Conservation (phyloP, 2,329 filamentous ascomycete genomes). For the Colletotrichum truncatum region DNA sequence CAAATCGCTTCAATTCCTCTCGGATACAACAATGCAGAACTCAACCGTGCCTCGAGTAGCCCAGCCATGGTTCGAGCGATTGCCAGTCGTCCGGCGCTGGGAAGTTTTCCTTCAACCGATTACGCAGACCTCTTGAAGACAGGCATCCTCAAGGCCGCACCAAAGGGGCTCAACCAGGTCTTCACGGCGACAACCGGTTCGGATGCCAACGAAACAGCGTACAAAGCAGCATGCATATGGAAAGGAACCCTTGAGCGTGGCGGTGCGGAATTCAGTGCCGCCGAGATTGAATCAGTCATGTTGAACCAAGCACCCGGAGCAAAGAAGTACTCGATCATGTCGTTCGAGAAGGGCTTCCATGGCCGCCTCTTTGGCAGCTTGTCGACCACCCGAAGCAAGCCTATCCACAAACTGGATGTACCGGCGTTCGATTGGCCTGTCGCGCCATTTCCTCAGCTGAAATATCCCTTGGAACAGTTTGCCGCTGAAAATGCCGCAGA, state of each 20-base stretch:
- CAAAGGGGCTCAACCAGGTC: slow-evolving; percentile 85
- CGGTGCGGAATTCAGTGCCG: slow-evolving; percentile 79
- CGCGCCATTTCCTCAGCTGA: slow-evolving; percentile 84
- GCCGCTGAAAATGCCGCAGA: slow-evolving; percentile 82
- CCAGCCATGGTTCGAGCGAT: slow-evolving; percentile 80
- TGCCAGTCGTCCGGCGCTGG: slow-evolving; percentile 89
- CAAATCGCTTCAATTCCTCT: slow-evolving; percentile 94
- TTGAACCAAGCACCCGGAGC: slow-evolving; percentile 81
- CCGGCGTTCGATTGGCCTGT: slow-evolving; percentile 96
- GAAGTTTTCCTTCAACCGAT: slow-evolving; percentile 88
- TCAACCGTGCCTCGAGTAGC: slow-evolving; percentile 76
- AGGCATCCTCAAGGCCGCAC: slow-evolving; percentile 83
- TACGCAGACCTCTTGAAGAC: slow-evolving; percentile 84
- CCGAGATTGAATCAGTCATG: slow-evolving; percentile 81
- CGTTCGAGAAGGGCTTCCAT: slow-evolving; percentile 90
- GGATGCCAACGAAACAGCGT: slow-evolving; percentile 93
- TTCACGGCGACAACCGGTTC: slow-evolving; percentile 91
- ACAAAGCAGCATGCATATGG: slow-evolving; percentile 97
- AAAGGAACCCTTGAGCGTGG: slow-evolving; percentile 83
- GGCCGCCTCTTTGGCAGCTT: slow-evolving; percentile 88
- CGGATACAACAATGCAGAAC: slow-evolving; percentile 96
- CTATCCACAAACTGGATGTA: slow-evolving; percentile 95
- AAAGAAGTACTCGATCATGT: slow-evolving; percentile 82
- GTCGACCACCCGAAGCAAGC: slow-evolving; percentile 90
- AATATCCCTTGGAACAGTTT: slow-evolving; percentile 86